Base-by-base conservation (phyloP, 2,329 filamentous ascomycete species). In the Cadophora gregata region DNA sequence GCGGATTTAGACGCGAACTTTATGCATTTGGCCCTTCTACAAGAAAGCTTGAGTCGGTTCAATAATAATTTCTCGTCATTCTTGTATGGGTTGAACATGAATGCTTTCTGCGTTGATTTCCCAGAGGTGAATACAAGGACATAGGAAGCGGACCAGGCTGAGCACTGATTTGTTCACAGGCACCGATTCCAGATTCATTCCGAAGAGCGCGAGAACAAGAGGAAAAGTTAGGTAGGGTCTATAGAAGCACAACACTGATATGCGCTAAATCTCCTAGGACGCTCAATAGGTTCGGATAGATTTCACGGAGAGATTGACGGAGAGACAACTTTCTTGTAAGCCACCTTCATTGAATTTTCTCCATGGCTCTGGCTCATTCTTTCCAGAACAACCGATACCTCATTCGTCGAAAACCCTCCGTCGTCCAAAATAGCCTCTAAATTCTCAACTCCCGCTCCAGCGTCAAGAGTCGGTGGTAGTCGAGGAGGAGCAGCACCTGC, bases 91-190 rank as follows among this genome's bases (percentile, higher is more conserved):
- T 79, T 99, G 77, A 98, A 98, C 77, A 97, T 99, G 94, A 98
- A 97, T 79, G 96, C 96, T 1, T 99, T 98, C 78, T 98, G 95
- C 78, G 94, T 98, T 36, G 96, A 99, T 78, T 99, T 97, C 71
- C 92, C 93, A 0, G 96, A 99, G 87, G 93, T 93, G 80, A 61
- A 77, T 64, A n/a, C n/a, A 48, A 24, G 21, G 12, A 4, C 12
- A 25, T 42, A 4, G 16, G 12, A 10, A 16, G 4, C n/a, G 50
- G 38, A 27, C 58, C 53, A 36, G 21, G 58, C 4, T 10, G 24
- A 14, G 14, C 55, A 45, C 63, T 68, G 53, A 70, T 42, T 47
- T 31, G 3, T n/a, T 56, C 47, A 36, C 12, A 96, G 92, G 92
- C 91, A 1, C 94, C 94, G 0, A 88, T 97, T 70, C 77, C 89